Percentiles rank a stretch among this genome's conserved stretches.
These are phyloP conservation scores for Xylariaceae sp. DNA, from an alignment of 2,329 filamentous ascomycete genomes.

Conservation along the genomic window DNA sequence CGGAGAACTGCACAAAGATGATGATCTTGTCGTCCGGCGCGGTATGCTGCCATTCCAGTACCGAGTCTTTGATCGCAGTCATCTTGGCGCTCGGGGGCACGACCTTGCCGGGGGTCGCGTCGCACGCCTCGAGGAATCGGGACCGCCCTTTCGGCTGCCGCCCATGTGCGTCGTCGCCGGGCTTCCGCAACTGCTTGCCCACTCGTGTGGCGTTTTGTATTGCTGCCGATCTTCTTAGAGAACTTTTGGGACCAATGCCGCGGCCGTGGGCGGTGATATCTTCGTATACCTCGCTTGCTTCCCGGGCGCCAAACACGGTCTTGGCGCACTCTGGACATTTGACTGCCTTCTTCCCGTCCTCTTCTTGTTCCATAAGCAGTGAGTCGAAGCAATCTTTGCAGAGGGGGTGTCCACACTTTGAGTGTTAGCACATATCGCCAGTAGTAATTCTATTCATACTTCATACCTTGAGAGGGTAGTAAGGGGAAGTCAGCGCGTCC, in stretches of 20 bases:
- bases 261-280: not conserved
- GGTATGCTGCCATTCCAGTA: conserved; percentile 5
- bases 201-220: not conserved
- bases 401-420: conserved; percentile 6
- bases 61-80: conserved; percentile 5
- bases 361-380: not conserved
- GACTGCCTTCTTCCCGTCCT: not conserved
- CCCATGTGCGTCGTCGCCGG: not conserved
- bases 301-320: not conserved
- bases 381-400: conserved; percentile 4
- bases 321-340: conserved; percentile 5
- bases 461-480: no score
- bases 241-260: not conserved
- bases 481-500: not conserved
- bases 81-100: conserved; percentile 8
- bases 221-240: not conserved
- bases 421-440: not conserved
- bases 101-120: conserved; percentile 1
- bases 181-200: not conserved
- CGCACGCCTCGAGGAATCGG: conserved; percentile 5
- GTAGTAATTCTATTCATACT: not conserved
- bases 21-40: conserved; percentile 12
- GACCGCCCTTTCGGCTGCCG: conserved; percentile 3
- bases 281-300: not conserved
- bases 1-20: conserved; percentile 12